Conservation (phyloP, 2,329 filamentous ascomycete species). For the Aureobasidium vineae region DNA sequence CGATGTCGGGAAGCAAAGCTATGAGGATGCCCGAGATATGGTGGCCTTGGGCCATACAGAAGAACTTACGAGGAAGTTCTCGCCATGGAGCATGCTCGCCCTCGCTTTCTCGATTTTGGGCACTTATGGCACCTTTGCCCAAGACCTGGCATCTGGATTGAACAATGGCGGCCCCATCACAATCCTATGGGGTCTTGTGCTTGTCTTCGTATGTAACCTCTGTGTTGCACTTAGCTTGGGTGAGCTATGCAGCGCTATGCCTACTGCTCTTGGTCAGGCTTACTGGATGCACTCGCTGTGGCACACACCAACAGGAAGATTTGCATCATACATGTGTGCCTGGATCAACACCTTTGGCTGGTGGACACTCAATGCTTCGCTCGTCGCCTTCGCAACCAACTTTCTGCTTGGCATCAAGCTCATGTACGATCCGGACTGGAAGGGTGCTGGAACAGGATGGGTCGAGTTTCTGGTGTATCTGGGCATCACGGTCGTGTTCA, state of each 20-base stretch:
- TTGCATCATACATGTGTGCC: slow-evolving; percentile 57
- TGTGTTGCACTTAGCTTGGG: slow-evolving; percentile 57
- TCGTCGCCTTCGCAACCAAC: slow-evolving; percentile 58
- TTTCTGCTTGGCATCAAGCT: slow-evolving; percentile 58
- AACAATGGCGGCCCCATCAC: slow-evolving; percentile 55
- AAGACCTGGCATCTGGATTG: slow-evolving; percentile 53
- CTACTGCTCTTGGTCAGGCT: slow-evolving; percentile 59
- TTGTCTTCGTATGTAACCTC: slow-evolving; percentile 53
- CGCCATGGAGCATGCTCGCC: slow-evolving; percentile 57
- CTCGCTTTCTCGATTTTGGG: slow-evolving; percentile 58
- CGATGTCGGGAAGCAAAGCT: slow-evolving; percentile 13
- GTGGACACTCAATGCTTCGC: slow-evolving; percentile 57
- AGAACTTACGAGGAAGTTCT: slow-evolving; percentile 51
- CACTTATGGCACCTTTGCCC: slow-evolving; percentile 59
- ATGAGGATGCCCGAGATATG: slow-evolving; percentile 43
- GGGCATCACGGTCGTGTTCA: slow-evolving; percentile 50
- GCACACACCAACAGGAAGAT: slow-evolving; percentile 46
- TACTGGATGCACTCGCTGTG: slow-evolving; percentile 55
- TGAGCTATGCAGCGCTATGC: slow-evolving; percentile 59
- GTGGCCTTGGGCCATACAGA: slow-evolving; percentile 47
- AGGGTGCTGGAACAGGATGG: slow-evolving; percentile 50
- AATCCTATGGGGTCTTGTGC: slow-evolving; percentile 56
- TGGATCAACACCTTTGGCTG: slow-evolving; percentile 62
- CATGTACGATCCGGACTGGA: slow-evolving; percentile 53
- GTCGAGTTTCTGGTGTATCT: slow-evolving; percentile 57